Conservation (phyloP, 1,139 yeast genomes). For the Candida mesenterica region DNA sequence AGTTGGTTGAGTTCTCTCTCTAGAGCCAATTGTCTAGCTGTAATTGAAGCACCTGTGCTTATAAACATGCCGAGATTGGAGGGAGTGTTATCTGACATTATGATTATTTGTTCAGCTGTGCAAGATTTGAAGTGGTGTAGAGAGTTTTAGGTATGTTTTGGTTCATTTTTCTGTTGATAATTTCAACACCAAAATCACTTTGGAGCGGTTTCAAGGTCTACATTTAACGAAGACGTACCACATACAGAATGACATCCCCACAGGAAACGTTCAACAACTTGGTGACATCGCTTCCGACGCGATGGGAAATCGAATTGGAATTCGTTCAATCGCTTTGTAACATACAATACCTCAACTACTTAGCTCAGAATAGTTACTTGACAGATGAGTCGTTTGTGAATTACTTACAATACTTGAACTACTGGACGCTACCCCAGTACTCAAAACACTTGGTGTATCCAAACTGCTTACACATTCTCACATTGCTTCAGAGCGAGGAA, state of each 20-base stretch:
- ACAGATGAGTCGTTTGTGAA: constrained; percentile 60
- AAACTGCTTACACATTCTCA: constrained; percentile 65
- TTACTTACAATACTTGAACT: constrained; percentile 65
- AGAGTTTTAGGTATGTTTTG: not conserved
- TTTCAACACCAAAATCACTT: too few relatives aligned
- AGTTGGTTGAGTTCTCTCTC: constrained; percentile 40
- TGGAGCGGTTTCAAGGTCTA: too few relatives aligned
- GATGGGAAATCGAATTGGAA: constrained; percentile 83
- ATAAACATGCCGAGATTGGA: not conserved
- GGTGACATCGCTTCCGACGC: constrained; percentile 46
- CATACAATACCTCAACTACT: constrained; percentile 68
- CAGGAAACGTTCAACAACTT: constrained; percentile 7
- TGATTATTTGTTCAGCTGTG: not conserved
- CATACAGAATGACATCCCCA: not conserved
- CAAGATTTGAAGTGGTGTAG: too few relatives aligned
- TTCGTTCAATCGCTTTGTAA: constrained; percentile 82
- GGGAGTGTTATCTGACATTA: not conserved
- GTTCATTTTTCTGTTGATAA: too few relatives aligned
- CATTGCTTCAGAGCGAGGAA: constrained; percentile 55
- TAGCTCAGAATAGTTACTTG: constrained; percentile 72
- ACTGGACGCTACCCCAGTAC: constrained; percentile 71
- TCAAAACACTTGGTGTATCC: constrained; percentile 70
- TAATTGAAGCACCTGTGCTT: constrained; percentile 2
- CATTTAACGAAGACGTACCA: too few relatives aligned
- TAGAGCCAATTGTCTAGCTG: constrained; percentile 31